phyloP scores from a whole-genome alignment of 805 yeast genomes.

The Hanseniaspora occidentalis region DNA sequence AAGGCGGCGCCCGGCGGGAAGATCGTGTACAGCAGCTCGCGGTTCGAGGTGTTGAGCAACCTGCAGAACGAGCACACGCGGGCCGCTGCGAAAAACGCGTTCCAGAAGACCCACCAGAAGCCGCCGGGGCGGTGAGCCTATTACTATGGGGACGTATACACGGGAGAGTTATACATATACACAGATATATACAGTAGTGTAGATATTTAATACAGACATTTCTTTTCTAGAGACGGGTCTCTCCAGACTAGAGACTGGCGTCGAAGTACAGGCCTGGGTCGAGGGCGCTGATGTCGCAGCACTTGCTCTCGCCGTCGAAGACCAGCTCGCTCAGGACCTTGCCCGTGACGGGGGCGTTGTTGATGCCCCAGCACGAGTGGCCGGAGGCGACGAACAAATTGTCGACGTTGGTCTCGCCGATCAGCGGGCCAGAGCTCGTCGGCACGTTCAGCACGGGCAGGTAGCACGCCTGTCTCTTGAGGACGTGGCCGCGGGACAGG shows the following conservation, averaged over 20 bases:
- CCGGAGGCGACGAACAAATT: slow-evolving; percentile 77
- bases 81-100: slow-evolving; percentile 5
- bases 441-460: slow-evolving; percentile 91
- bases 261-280: slow-evolving; percentile 85
- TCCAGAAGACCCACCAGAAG: background rate
- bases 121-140: no score
- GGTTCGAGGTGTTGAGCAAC: slow-evolving; percentile 22
- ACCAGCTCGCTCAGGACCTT: slow-evolving; percentile 77
- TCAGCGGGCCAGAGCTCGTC: slow-evolving; percentile 81
- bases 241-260: slow-evolving; percentile 30
- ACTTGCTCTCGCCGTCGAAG: slow-evolving; percentile 65
- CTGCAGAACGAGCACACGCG: slow-evolving; percentile 10
- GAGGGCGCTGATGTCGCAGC: slow-evolving; percentile 70
- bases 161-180: no score
- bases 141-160: no score
- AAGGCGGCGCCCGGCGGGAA: slow-evolving; percentile 4
- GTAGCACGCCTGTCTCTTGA: slow-evolving; percentile 87
- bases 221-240: background rate
- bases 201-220: background rate
- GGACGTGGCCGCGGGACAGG: slow-evolving; percentile 58
- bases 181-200: background rate
- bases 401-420: slow-evolving; percentile 85
- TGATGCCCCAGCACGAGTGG: slow-evolving; percentile 98
- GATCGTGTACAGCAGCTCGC: slow-evolving; percentile 23
- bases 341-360: slow-evolving; percentile 97